These are phyloP conservation scores for Kickxella alabastrina DNA, from an alignment of 192 early-diverging fungal species.

Conservation along the genomic window DNA sequence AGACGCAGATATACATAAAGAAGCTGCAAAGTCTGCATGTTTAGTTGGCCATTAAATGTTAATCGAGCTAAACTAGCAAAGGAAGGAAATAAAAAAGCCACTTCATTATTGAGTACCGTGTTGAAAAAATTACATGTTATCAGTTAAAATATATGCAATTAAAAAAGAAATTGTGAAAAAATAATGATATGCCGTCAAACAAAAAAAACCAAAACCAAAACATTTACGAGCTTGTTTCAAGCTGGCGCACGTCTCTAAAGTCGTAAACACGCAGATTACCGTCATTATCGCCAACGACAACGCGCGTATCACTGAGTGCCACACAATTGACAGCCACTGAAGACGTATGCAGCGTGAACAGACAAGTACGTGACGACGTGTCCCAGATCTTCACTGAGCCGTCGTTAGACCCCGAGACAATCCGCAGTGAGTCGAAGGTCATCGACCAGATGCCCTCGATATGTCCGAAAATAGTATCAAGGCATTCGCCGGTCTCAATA, in stretches of 20 bases:
- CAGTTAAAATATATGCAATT: not conserved
- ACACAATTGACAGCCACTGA: conserved; percentile 74
- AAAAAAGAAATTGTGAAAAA: not conserved
- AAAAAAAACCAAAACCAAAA: not conserved
- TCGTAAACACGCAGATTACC: conserved; percentile 79
- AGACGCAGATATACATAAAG: too few relatives aligned
- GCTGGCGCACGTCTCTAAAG: conserved; percentile 52
- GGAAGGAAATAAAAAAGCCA: too few relatives aligned
- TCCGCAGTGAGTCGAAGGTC: conserved; percentile 72
- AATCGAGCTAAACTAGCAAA: too few relatives aligned
- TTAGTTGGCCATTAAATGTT: too few relatives aligned
- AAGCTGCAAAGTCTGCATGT: too few relatives aligned
- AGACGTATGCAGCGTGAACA: conserved; percentile 64
- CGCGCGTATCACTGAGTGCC: conserved; percentile 79
- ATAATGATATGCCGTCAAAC: not conserved
- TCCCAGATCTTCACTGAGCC: conserved; percentile 75
- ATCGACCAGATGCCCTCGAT: conserved; percentile 77
- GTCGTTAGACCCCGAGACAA: conserved; percentile 67
- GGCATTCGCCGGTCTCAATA: conserved; percentile 68
- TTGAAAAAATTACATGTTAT: too few relatives aligned
- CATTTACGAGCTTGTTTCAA: not conserved
- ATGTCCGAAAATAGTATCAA: conserved; percentile 77
- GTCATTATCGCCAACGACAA: conserved; percentile 84
- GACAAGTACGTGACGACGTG: conserved; percentile 61
- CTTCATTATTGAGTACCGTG: too few relatives aligned